Evolutionary conservation across 768 basidiomycete species (phyloP).

Genomic region (Russula foetens): DNA sequence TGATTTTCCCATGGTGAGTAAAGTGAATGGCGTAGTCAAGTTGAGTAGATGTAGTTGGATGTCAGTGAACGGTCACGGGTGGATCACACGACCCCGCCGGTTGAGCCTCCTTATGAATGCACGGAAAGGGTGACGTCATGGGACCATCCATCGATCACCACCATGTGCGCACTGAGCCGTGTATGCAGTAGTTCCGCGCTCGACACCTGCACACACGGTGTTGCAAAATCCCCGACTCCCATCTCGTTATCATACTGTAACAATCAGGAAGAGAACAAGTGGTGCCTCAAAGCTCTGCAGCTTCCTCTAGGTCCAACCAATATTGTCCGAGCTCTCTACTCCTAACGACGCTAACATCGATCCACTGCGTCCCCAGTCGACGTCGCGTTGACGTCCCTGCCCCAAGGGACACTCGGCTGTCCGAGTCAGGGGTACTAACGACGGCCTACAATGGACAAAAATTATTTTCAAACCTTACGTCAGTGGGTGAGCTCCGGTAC

Average conservation of each 20-base stretch:
- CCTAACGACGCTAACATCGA: background rate
- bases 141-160: background rate
- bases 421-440: conserved; percentile 42
- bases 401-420: conserved; percentile 16
- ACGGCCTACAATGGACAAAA: conserved; percentile 32
- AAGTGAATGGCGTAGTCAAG: background rate
- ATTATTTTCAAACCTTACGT: background rate
- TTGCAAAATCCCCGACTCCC: too few species aligned
- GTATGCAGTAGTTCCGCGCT: too few species aligned
- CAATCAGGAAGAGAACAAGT: too few species aligned
- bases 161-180: background rate
- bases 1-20: conserved; percentile 34
- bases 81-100: conserved; percentile 1
- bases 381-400: background rate
- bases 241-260: too few species aligned
- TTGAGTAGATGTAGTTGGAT: background rate
- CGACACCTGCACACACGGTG: too few species aligned
- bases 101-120: conserved; percentile 20
- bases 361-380: conserved; percentile 12
- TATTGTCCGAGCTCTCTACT: background rate
- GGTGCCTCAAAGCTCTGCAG: too few species aligned
- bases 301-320: background rate
- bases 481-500: background rate
- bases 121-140: conserved; percentile 14
- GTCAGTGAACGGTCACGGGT: too few species aligned